Percentiles rank a stretch among this genome's conserved stretches.
Evolutionary conservation across 2,329 filamentous ascomycete genomes (phyloP).

Genomic region (Botrytis galanthina): DNA sequence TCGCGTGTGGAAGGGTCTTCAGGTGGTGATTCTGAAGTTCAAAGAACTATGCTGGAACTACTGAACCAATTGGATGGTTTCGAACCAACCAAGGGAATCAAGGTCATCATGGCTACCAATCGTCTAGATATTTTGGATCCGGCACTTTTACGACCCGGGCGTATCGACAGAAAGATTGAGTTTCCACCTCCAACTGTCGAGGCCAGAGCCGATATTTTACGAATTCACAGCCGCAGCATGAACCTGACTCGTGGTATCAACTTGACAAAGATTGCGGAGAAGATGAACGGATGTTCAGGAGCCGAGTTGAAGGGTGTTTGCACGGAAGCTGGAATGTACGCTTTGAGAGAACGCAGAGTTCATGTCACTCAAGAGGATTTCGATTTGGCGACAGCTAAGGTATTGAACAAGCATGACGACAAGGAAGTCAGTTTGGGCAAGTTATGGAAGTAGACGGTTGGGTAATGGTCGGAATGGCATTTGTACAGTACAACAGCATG

Average conservation of each 20-base stretch:
- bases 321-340: constrained; percentile 98
- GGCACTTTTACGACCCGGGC: constrained; percentile 88
- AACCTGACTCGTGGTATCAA: constrained; percentile 97
- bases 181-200: constrained; percentile 97
- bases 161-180: constrained; percentile 98
- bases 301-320: constrained; percentile 98
- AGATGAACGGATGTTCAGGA: constrained; percentile 99
- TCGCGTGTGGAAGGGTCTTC: constrained; percentile 94
- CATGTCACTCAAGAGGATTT: constrained; percentile 99
- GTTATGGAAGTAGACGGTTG: constrained; percentile 66
- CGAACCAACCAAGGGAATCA: constrained; percentile 99
- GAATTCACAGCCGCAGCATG: constrained; percentile 98
- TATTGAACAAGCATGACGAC: constrained; percentile 99
- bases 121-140: constrained; percentile 96
- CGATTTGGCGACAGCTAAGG: constrained; percentile 96
- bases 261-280: constrained; percentile 96
- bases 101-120: constrained; percentile 99
- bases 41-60: constrained; percentile 97
- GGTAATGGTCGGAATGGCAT: constrained; percentile 18
- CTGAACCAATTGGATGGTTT: constrained; percentile 98
- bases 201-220: constrained; percentile 93
- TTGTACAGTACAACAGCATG: constrained; percentile 39
- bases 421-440: constrained; percentile 92
- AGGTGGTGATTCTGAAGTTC: constrained; percentile 94
- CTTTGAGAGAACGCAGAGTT: constrained; percentile 88